Percentiles rank a stretch among this genome's conserved stretches.
Evolutionary conservation across 371 early-diverging fungal genomes (phyloP).

Genomic region (Syncephalis plumigaleata): DNA sequence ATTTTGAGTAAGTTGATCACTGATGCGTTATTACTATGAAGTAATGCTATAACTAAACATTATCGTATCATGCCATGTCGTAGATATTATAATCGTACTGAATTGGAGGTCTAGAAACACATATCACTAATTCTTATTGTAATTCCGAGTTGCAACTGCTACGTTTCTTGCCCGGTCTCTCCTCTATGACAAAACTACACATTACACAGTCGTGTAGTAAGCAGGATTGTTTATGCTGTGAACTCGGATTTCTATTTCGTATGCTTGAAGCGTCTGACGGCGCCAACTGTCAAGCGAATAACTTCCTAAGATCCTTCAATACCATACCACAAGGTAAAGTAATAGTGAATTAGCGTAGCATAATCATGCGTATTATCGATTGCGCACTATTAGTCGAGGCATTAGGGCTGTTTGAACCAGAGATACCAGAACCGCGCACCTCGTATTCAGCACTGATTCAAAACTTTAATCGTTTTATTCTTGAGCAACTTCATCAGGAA

Average conservation of each 20-base stretch:
- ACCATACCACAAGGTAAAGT: slow-evolving; percentile 59
- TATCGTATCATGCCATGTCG: neutral
- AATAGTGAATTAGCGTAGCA: neutral
- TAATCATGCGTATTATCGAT: neutral
- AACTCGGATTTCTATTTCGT: slow-evolving; percentile 77
- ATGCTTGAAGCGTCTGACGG: slow-evolving; percentile 82
- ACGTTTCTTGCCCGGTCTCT: slow-evolving; percentile 44
- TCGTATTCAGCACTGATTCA: slow-evolving; percentile 63
- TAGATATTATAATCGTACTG: slow-evolving; percentile 69
- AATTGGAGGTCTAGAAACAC: slow-evolving; percentile 79
- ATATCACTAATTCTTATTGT: slow-evolving; percentile 74
- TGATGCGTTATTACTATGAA: neutral
- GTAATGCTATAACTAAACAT: neutral
- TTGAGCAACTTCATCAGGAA: slow-evolving; percentile 74
- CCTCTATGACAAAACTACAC: slow-evolving; percentile 53
- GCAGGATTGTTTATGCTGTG: slow-evolving; percentile 71
- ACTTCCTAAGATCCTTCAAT: slow-evolving; percentile 66
- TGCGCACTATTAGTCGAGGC: slow-evolving; percentile 31
- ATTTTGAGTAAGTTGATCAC: slow-evolving; percentile 47
- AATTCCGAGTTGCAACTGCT: slow-evolving; percentile 80
- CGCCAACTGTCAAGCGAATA: slow-evolving; percentile 86
- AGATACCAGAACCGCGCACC: slow-evolving; percentile 31
- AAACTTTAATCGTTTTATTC: slow-evolving; percentile 69
- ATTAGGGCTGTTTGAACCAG: slow-evolving; percentile 71
- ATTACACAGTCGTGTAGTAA: slow-evolving; percentile 44